phyloP scores from a whole-genome alignment of 176 grass and related monocot species.

The Sorghum bicolor region Sorghum_bicolor_NCBIv3 NC_012876.2:62983501-62984000 shows the following conservation, averaged over 20 bases:
- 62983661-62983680: neutral
- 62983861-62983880: accelerated
- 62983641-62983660: neutral
- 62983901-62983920: neutral
- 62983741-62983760: too few species aligned
- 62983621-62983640: neutral
- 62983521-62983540: too few species aligned
- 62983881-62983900: neutral
- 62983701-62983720: accelerated
- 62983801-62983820: neutral
- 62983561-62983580: neutral
- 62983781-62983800: neutral
- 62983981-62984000: neutral
- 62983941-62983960: neutral
- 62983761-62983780: neutral
- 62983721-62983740: neutral
- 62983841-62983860: too few species aligned
- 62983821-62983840: too few species aligned
- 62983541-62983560: too few species aligned
- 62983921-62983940: too few species aligned
- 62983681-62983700: neutral
- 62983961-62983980: neutral
- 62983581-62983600: neutral
- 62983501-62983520: too few species aligned
- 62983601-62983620: neutral